Conservation (phyloP, 108 stramenopile genomes). For the Skeletonema menzelii region DNA sequence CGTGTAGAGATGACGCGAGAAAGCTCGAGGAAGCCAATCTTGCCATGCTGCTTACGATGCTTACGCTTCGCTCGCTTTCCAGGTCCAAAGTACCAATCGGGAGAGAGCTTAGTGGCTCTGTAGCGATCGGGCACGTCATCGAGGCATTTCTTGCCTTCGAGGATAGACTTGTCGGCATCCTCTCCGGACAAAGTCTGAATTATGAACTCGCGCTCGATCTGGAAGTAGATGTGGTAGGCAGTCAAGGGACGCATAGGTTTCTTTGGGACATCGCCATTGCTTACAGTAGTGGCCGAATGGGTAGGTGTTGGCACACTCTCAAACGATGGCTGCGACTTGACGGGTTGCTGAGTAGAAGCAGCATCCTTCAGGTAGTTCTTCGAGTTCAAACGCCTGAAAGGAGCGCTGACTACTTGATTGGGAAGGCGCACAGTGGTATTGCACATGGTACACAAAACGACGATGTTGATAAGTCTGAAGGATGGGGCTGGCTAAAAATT, state of each 20-base stretch:
- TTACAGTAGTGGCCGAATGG: not conserved
- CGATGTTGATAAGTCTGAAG: not conserved
- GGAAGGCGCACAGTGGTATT: not conserved
- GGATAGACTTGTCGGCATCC: conserved; percentile 12
- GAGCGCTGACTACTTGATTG: not conserved
- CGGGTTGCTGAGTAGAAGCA: not conserved
- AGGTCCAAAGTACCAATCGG: conserved; percentile 44
- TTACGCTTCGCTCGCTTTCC: conserved; percentile 43
- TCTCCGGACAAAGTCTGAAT: conserved; percentile 32
- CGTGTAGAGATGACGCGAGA: conserved; percentile 60
- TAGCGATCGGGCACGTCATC: conserved; percentile 33
- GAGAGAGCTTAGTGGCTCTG: conserved; percentile 27
- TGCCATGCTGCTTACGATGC: conserved; percentile 80
- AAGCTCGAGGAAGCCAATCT: conserved; percentile 79
- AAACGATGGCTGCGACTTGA: not conserved
- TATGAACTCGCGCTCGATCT: conserved; percentile 45
- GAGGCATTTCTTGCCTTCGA: conserved; percentile 14
- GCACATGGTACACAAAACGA: not conserved
- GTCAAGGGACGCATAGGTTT: conserved; percentile 52
- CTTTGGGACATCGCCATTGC: conserved; percentile 10
- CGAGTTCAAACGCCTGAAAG: not conserved
- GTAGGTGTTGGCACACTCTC: not conserved
- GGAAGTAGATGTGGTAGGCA: conserved; percentile 53
- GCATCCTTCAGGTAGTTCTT: not conserved
- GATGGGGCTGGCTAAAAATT: not conserved